Evolutionary conservation across 306 rosid genomes (phyloP).

Genomic region (Rosa rugosa): DNA sequence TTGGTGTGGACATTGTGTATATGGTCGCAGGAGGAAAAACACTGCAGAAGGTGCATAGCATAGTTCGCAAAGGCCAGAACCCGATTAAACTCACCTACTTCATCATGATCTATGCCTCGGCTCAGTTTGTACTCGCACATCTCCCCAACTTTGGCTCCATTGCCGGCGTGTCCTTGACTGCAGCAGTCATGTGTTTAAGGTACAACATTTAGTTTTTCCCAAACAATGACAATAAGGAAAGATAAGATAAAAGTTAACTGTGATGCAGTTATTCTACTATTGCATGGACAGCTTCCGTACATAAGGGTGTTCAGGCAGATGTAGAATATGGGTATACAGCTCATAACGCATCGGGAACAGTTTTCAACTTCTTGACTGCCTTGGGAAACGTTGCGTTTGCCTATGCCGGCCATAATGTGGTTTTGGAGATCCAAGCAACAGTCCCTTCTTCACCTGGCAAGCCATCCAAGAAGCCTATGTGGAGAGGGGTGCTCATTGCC

Average conservation of each 20-base stretch:
- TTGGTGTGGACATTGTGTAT: constrained; percentile 66
- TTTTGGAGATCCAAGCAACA: constrained; percentile 83
- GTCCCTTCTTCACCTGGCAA: constrained; percentile 74
- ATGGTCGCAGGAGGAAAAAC: constrained; percentile 80
- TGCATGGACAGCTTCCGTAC: constrained; percentile 56
- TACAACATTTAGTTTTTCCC: constrained; percentile 12
- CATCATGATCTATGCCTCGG: constrained; percentile 79
- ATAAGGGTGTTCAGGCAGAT: constrained; percentile 54
- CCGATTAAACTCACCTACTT: constrained; percentile 52
- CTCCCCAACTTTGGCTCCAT: constrained; percentile 73
- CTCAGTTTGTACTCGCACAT: constrained; percentile 66
- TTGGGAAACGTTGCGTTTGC: constrained; percentile 74
- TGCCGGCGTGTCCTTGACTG: constrained; percentile 65
- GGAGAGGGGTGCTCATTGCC: constrained; percentile 67
- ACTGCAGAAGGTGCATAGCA: constrained; percentile 54
- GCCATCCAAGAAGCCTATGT: constrained; percentile 79
- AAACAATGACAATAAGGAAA: background rate
- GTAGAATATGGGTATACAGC: constrained; percentile 44
- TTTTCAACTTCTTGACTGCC: constrained; percentile 57
- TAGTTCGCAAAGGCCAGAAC: constrained; percentile 37
- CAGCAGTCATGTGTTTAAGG: constrained; percentile 83
- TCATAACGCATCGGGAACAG: constrained; percentile 30
- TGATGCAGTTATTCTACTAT: constrained; percentile 69
- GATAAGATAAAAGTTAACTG: background rate
- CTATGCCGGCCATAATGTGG: constrained; percentile 80